phyloP scores from a whole-genome alignment of 495 filamentous ascomycete genomes.

The Barbatosphaeria neglecta region DNA sequence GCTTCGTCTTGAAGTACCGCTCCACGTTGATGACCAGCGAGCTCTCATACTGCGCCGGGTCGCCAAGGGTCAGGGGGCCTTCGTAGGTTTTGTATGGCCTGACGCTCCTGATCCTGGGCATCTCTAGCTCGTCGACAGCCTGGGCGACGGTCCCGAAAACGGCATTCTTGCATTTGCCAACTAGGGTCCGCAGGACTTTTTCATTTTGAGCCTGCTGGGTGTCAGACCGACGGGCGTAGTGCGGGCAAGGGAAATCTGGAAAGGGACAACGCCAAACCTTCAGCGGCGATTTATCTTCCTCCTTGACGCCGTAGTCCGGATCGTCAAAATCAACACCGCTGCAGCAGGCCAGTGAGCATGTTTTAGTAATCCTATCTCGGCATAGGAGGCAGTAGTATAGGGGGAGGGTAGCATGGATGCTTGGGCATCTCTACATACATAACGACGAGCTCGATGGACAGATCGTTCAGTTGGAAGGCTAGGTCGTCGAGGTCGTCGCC shows the following conservation, averaged over 20 bases:
- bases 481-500: constrained; percentile 55
- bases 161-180: constrained; percentile 50
- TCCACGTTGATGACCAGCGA: constrained; percentile 79
- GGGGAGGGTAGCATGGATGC: not conserved
- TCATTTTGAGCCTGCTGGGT: constrained; percentile 45
- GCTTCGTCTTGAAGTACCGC: constrained; percentile 73
- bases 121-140: constrained; percentile 60
- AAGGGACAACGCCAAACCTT: constrained; percentile 40
- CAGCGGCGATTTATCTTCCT: constrained; percentile 66
- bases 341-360: no score
- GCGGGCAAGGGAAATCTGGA: no score
- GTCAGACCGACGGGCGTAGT: not conserved
- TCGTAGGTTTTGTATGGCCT: constrained; percentile 67
- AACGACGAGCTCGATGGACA: constrained; percentile 65
- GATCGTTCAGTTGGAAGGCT: constrained; percentile 53
- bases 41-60: constrained; percentile 59
- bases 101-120: constrained; percentile 60
- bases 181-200: constrained; percentile 46
- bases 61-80: constrained; percentile 69
- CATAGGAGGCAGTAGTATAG: not conserved
- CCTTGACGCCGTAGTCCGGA: constrained; percentile 77
- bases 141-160: constrained; percentile 73
- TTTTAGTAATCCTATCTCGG: not conserved
- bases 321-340: constrained; percentile 96
- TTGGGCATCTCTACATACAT: constrained; percentile 49